These are phyloP conservation scores for Lactifluus pinguis DNA, from an alignment of 768 basidiomycete genomes.

Conservation along the genomic window DNA sequence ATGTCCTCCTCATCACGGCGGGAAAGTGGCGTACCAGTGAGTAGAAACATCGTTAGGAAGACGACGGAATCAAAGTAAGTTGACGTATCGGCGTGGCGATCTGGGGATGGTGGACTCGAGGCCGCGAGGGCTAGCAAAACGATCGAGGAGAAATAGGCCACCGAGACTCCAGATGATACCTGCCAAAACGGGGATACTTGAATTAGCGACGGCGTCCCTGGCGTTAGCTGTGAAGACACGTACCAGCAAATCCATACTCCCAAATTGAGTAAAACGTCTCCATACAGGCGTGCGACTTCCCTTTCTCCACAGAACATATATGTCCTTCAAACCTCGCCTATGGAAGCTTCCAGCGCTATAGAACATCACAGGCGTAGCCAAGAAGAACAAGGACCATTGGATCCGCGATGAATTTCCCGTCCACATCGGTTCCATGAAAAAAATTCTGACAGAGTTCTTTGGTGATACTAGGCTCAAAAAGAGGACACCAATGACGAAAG, in stretches of 20 bases:
- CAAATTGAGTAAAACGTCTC: conserved; percentile 58
- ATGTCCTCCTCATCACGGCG: not conserved
- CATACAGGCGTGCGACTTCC: conserved; percentile 45
- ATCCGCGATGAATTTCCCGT: conserved; percentile 49
- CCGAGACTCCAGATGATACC: conserved; percentile 58
- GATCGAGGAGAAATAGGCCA: conserved; percentile 71
- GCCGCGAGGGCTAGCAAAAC: conserved; percentile 57
- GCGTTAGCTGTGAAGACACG: conserved; percentile 12
- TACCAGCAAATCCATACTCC: conserved; percentile 82
- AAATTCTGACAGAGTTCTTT: conserved; percentile 36
- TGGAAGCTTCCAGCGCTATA: conserved; percentile 55
- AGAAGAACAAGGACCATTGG: conserved; percentile 56
- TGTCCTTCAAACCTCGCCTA: conserved; percentile 44
- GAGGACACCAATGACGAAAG: conserved; percentile 70
- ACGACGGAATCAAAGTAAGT: conserved; percentile 81
- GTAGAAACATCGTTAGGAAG: conserved; percentile 72
- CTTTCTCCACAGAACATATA: conserved; percentile 46
- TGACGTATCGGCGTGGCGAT: conserved; percentile 40
- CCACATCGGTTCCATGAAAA: conserved; percentile 53
- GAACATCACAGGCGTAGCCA: conserved; percentile 64
- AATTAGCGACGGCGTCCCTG: conserved; percentile 3
- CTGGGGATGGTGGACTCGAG: conserved; percentile 28
- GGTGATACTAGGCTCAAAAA: conserved; percentile 59
- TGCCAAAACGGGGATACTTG: conserved; percentile 8
- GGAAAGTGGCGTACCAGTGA: conserved; percentile 41